phyloP scores from a whole-genome alignment of 1,284 basidiomycete species.

The Porogramme epimiltina region DNA sequence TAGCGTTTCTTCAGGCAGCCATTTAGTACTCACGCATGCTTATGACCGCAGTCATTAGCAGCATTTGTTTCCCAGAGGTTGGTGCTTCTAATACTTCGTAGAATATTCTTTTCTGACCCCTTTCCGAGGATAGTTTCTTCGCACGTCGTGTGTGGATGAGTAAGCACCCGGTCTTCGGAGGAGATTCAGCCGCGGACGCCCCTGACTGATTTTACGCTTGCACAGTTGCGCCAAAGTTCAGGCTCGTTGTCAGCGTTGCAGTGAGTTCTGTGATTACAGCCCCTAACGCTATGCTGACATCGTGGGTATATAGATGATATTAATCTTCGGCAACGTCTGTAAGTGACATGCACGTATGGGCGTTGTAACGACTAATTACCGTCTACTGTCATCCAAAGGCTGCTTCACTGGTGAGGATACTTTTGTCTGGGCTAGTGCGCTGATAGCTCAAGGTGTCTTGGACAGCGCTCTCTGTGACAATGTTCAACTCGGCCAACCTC shows the following conservation, averaged over 20 bases:
- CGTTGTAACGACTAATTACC: too few relatives aligned
- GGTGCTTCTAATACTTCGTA: background rate
- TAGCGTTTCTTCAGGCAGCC: too few relatives aligned
- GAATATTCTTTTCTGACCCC: background rate
- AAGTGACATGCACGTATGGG: background rate
- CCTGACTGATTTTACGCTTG: background rate
- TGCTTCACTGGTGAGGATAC: constrained; percentile 5
- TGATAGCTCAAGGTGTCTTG: background rate
- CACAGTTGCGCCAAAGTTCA: constrained; percentile 4
- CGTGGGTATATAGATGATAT: background rate
- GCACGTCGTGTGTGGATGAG: constrained; percentile 10
- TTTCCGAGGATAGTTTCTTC: background rate
- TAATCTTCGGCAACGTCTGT: constrained; percentile 8
- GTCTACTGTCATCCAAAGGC: too few relatives aligned
- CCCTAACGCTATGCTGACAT: background rate
- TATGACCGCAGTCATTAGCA: background rate
- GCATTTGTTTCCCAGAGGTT: constrained; percentile 4
- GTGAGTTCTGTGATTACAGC: background rate
- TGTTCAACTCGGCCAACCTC: background rate
- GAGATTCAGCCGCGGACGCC: background rate
- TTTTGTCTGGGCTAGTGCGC: background rate
- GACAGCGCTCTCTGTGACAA: constrained; percentile 2
- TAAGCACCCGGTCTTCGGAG: background rate
- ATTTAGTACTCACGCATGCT: too few relatives aligned
- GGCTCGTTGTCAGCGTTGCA: background rate